phyloP scores from a whole-genome alignment of 495 filamentous ascomycete genomes.

The Penicillium paradoxum region DNA sequence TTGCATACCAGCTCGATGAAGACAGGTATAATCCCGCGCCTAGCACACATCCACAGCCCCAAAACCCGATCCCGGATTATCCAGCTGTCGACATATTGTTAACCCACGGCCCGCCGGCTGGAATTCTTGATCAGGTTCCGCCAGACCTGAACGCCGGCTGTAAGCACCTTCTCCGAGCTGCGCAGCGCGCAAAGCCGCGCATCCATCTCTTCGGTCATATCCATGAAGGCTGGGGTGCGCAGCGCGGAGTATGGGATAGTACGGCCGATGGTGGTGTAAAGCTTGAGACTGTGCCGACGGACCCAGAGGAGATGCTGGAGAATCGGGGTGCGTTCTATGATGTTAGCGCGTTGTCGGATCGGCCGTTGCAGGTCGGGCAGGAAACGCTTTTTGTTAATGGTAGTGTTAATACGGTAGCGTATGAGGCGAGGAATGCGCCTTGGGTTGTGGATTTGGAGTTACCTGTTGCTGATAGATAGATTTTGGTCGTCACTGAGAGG shows the following conservation, averaged over 20 bases:
- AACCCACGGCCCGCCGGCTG: conserved; percentile 68
- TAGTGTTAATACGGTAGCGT: conserved; percentile 50
- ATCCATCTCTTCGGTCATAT: conserved; percentile 61
- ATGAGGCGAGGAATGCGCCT: conserved; percentile 49
- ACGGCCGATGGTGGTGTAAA: conserved; percentile 12
- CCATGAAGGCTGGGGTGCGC: conserved; percentile 68
- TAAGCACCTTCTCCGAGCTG: conserved; percentile 41
- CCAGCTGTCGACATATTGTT: conserved; percentile 58
- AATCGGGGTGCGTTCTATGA: conserved; percentile 41
- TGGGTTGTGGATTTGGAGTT: conserved; percentile 65
- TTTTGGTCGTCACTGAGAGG: neutral
- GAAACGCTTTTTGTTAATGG: conserved; percentile 75
- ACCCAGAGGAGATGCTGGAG: conserved; percentile 39
- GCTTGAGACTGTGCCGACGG: conserved; percentile 23
- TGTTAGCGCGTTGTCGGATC: conserved; percentile 27
- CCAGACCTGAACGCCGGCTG: conserved; percentile 41
- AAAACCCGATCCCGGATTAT: conserved; percentile 46
- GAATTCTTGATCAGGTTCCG: conserved; percentile 49
- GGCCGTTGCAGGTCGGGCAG: conserved; percentile 40
- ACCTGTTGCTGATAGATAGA: conserved; percentile 17
- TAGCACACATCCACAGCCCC: conserved; percentile 16
- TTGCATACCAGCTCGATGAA: conserved; percentile 50
- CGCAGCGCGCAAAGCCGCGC: conserved; percentile 39
- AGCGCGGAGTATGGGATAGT: conserved; percentile 50
- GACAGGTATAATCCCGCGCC: conserved; percentile 54